Percentiles rank a stretch among this genome's conserved stretches.
These are phyloP conservation scores for Hypoxylon rickii DNA, from an alignment of 495 filamentous ascomycete genomes.

Conservation along the genomic window DNA sequence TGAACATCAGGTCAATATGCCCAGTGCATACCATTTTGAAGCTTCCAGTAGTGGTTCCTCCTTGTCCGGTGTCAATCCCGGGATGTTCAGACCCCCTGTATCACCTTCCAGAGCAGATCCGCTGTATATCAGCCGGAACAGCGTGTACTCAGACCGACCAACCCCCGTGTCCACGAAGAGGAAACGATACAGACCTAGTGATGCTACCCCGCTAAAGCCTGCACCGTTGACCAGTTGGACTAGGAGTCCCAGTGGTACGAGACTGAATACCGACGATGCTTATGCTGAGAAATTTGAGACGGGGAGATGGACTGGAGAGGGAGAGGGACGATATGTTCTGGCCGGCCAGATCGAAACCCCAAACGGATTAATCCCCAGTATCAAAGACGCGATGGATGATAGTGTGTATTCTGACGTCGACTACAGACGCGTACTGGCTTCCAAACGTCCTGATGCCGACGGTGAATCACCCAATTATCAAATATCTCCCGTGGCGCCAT, in stretches of 20 bases:
- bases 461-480: constrained; percentile 29
- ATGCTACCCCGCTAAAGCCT: constrained; percentile 27
- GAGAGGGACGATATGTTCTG: constrained; percentile 50
- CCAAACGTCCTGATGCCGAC: constrained; percentile 38
- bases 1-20: constrained; percentile 51
- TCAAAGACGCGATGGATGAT: constrained; percentile 52
- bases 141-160: constrained; percentile 51
- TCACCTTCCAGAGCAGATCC: constrained; percentile 66
- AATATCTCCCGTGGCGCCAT: constrained; percentile 2
- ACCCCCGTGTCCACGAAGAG: constrained; percentile 40
- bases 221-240: constrained; percentile 39
- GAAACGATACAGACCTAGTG: constrained; percentile 43
- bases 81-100: constrained; percentile 72
- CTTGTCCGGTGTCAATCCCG: constrained; percentile 58
- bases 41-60: constrained; percentile 37
- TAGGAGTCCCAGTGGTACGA: constrained; percentile 36
- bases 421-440: constrained; percentile 54
- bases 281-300: constrained; percentile 16
- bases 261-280: constrained; percentile 20
- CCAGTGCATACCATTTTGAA: constrained; percentile 57
- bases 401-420: constrained; percentile 60
- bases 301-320: constrained; percentile 20
- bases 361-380: constrained; percentile 51
- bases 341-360: constrained; percentile 68
- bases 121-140: constrained; percentile 59